Base-by-base conservation (phyloP, 768 basidiomycete species). In the Xerocomus potaroensis region DNA sequence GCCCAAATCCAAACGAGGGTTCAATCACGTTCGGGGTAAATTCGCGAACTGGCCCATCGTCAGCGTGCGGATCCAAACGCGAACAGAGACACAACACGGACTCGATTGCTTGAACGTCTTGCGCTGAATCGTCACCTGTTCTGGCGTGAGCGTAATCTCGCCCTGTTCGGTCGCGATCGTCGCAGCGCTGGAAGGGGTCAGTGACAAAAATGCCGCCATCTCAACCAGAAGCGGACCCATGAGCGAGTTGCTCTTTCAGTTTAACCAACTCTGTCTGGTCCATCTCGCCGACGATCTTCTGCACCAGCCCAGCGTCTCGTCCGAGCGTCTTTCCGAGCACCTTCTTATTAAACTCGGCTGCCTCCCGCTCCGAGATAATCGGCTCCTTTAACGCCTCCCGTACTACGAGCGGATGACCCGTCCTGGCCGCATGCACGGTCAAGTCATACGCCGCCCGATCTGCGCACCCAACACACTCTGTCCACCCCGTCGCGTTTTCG, bases 381-480 rank as follows among this genome's bases (percentile, higher is more conserved):
- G 93, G 91, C 60, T 91, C 86, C 64, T 87, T 84, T 51, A 98
- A 71, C 31, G 83, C 83, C 69, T 94, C 79, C 32, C 91, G 77
- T 26, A 97, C 96, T 34, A 93, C 80, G 19, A 98, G 75, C 37
- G 88, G 77, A 51, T 84, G 81, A 3, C 91, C 89, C 23, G 96
- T 98, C 72, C 73, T 83, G 24, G 79, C 76, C 49, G 84, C 76
- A 63, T 98, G 96, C 48, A 97, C 94, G 27, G 80, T 83, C 57
- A 99, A 68, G 69, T 99, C 96, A 68, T 97, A 98, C 41, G 96
- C 95, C 1, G 93, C 91, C 38, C 96, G 87, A 69, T 99, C 96
- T 29, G 96, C 96, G 70, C 96, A 99, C 8, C 96, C 96, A 45
- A 98, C 94, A 66, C 96, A 99, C 71, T 99, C 96, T 43, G 91